These are phyloP conservation scores for Ogataea hybrid DNA, from an alignment of 1,139 yeast species.

Conservation along the genomic window DNA sequence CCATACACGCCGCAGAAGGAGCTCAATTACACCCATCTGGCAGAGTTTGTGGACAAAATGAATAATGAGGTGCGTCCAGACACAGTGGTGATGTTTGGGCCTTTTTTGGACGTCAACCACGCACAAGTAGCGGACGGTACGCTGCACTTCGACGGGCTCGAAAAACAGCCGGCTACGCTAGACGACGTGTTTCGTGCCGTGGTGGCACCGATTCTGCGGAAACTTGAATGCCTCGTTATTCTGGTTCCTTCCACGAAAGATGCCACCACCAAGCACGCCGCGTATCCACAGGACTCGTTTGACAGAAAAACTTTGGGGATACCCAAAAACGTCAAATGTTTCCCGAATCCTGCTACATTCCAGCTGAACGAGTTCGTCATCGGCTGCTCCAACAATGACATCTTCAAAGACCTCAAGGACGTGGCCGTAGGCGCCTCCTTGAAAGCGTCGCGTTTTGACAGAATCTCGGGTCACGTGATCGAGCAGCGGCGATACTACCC, in stretches of 20 bases:
- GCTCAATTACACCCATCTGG: constrained; percentile 46
- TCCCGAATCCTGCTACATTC: constrained; percentile 86
- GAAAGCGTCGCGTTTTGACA: constrained; percentile 59
- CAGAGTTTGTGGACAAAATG: constrained; percentile 55
- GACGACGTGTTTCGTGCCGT: constrained; percentile 68
- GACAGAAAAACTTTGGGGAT: constrained; percentile 62
- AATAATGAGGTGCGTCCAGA: constrained; percentile 68
- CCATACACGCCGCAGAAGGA: constrained; percentile 54
- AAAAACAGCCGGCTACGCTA: constrained; percentile 48
- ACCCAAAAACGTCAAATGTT: constrained; percentile 70
- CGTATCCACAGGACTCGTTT: constrained; percentile 85
- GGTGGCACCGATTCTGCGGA: constrained; percentile 62
- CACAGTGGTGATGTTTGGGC: constrained; percentile 72
- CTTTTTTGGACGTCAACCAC: constrained; percentile 77
- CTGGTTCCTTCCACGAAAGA: constrained; percentile 77
- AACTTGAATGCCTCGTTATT: constrained; percentile 59
- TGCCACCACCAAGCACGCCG: constrained; percentile 65
- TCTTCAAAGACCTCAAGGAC: constrained; percentile 70
- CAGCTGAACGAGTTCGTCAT: constrained; percentile 72
- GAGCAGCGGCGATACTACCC: constrained; percentile 88
- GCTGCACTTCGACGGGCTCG: constrained; percentile 37
- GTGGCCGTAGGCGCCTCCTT: constrained; percentile 43
- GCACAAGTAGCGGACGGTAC: constrained; percentile 60
- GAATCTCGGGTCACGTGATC: constrained; percentile 66
- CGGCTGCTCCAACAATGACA: constrained; percentile 76